phyloP scores from a whole-genome alignment of 768 basidiomycete genomes.

The Russula sp. region DNA sequence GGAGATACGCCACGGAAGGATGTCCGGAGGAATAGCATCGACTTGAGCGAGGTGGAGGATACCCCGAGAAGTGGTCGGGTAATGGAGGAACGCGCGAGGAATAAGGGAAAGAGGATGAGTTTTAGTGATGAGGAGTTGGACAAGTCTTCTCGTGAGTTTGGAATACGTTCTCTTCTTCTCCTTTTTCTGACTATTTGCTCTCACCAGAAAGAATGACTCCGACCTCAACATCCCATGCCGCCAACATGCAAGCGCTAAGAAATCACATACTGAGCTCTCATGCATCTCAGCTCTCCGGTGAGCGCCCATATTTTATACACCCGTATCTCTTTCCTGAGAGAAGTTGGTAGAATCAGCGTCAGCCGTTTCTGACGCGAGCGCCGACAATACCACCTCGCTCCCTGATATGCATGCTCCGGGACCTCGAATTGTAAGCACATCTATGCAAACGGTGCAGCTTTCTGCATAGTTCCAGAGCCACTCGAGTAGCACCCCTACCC shows the following conservation, averaged over 20 bases:
- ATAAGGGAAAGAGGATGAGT: conserved; percentile 29
- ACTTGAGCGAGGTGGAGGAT: conserved; percentile 31
- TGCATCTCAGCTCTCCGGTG: conserved; percentile 20
- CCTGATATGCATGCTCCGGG: conserved; percentile 16
- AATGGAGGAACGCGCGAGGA: conserved; percentile 26
- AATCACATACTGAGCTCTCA: conserved; percentile 16
- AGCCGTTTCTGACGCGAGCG: conserved; percentile 20
- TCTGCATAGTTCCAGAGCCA: conserved; percentile 25
- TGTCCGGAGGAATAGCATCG: conserved; percentile 30
- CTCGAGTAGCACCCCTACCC: conserved; percentile 19
- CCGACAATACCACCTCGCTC: conserved; percentile 23
- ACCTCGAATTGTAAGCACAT: conserved; percentile 14
- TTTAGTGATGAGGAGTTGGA: conserved; percentile 29
- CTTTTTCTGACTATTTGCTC: background rate
- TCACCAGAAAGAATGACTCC: conserved; percentile 11
- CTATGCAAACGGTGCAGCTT: conserved; percentile 28
- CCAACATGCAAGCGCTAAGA: conserved; percentile 25
- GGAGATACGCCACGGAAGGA: conserved; percentile 20
- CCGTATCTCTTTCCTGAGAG: background rate
- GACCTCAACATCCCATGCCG: conserved; percentile 20
- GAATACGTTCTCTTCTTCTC: conserved; percentile 3
- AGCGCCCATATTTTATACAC: background rate
- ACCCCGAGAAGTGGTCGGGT: conserved; percentile 29
- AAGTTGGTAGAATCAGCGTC: conserved; percentile 21
- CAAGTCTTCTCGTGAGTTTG: conserved; percentile 25